Base-by-base conservation (phyloP, 768 basidiomycete species). In the Trametes villosa region DNA sequence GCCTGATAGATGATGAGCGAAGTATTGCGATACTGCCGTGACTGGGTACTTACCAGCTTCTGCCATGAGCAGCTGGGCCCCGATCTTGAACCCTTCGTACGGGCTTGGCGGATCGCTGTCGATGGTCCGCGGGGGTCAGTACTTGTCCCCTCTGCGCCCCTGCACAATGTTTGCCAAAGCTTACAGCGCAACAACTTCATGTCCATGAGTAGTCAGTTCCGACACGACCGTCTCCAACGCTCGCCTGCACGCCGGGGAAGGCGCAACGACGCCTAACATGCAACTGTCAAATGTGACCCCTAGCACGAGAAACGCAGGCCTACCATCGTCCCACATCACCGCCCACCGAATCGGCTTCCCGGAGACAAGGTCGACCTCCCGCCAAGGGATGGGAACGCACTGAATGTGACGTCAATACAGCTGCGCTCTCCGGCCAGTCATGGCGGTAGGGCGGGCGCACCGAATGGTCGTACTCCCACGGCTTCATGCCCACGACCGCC, bases 381-480 rank as follows among this genome's bases (percentile, higher is more conserved):
- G 68, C 79, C 79, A 81, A 8, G 79, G 77, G 22, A 81, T 60
- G 9, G 78, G 78, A 5, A 80, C 65, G 29, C 77, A 78, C 80
- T 79, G 49, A 9, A 42, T 6, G 20, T 22, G 56, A 53, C 53
- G 55, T 34, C 34, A 36, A 20, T 20, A 36, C 20, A 13, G 12
- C 11, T 34, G 3, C 18, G 18, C 40, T 5, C 47, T 27, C 11
- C 30, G 26, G 13, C 18, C 36, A 9, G 20, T 31, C 24, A 11
- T 34, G 42, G 55, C 31, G 29, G 49, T 22, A 38, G 34, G 47
- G 20, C 20, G 45, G 17, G 38, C 73, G 52, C 33, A 80, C 80
- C 57, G 75, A 74, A 48, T 78, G 65, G 66, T 81, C 81, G 53
- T 79, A 79, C 33, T 76, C 70, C 51, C 80, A 81, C 18, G 80